A percentile compares a stretch with the other conserved stretches of the same genome.
Evolutionary conservation across 139 green algal genomes (phyloP).

Genomic region (Chlorella sp.): DNA sequence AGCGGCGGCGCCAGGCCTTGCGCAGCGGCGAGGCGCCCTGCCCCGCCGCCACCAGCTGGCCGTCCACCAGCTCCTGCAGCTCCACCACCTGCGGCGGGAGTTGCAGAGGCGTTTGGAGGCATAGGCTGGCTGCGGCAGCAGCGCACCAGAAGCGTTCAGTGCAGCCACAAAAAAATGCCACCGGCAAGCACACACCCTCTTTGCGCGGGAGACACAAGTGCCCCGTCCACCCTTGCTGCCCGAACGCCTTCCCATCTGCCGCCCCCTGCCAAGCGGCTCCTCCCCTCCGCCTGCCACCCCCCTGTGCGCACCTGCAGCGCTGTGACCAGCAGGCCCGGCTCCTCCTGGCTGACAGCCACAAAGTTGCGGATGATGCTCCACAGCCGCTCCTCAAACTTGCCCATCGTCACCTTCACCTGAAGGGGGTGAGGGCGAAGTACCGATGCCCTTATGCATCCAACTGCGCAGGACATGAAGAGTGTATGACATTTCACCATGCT

Average conservation of each 20-base stretch:
- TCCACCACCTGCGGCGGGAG: slow-evolving; percentile 64
- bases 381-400: slow-evolving; percentile 76
- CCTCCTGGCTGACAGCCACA: slow-evolving; percentile 51
- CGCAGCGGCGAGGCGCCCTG: slow-evolving; percentile 30
- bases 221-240: background rate
- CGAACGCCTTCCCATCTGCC: background rate
- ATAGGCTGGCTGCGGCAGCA: too few species aligned
- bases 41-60: slow-evolving; percentile 50
- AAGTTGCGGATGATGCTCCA: slow-evolving; percentile 71
- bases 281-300: too few species aligned
- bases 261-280: background rate
- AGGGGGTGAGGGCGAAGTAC: background rate
- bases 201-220: too few species aligned
- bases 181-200: too few species aligned
- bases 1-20: slow-evolving; percentile 57
- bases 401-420: slow-evolving; percentile 61
- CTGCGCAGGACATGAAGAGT: too few species aligned
- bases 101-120: background rate
- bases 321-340: slow-evolving; percentile 78
- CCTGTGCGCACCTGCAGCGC: slow-evolving; percentile 55
- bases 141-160: too few species aligned
- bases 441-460: too few species aligned
- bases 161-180: too few species aligned
- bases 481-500: too few species aligned
- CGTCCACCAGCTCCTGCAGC: slow-evolving; percentile 76